phyloP scores from a whole-genome alignment of 352 stramenopile species.

The Phytophthora nicotianae region DNA sequence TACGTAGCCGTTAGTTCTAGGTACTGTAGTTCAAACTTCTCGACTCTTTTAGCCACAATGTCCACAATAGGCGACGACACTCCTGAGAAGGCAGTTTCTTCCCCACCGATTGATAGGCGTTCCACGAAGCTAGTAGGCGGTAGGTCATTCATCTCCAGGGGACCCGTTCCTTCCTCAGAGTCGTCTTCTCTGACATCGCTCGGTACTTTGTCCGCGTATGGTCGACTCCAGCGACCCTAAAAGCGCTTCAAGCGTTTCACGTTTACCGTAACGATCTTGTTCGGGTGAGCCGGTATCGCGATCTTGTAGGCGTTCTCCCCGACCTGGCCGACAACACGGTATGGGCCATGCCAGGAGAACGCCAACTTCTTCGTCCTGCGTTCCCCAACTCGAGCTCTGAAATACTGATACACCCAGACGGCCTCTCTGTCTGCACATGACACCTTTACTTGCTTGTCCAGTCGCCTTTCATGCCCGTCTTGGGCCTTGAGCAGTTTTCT shows the following conservation, averaged over 20 bases:
- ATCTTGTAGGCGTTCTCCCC: neutral
- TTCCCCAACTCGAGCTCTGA: neutral
- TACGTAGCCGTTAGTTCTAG: neutral
- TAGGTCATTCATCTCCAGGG: neutral
- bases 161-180: neutral
- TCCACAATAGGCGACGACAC: neutral
- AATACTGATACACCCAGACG: neutral
- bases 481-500: neutral
- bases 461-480: neutral
- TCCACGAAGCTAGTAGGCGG: neutral
- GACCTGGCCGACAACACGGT: neutral
- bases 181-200: neutral
- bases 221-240: neutral
- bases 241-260: neutral
- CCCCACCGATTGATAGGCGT: neutral
- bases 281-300: neutral
- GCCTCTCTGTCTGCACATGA: neutral
- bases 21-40: neutral
- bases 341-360: neutral
- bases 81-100: neutral
- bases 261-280: neutral
- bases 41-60: neutral
- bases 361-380: neutral
- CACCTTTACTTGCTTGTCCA: neutral
- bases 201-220: neutral